These are phyloP conservation scores for Botryobasidium botryosum DNA, from an alignment of 768 basidiomycete genomes.

Conservation along the genomic window DNA sequence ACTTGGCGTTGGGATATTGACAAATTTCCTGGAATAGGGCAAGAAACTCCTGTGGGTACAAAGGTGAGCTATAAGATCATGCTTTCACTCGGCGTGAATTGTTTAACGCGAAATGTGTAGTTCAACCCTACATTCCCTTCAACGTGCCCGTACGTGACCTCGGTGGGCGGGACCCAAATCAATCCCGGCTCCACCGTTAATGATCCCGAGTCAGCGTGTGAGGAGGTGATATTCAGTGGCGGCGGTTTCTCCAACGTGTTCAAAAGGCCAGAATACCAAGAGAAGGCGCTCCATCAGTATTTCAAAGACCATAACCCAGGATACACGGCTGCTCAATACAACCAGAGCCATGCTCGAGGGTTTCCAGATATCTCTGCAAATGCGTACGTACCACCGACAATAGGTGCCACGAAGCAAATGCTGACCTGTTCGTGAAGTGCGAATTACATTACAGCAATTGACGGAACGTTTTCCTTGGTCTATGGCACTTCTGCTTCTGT, in stretches of 20 bases:
- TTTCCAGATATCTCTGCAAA: slow-evolving; percentile 10
- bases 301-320: slow-evolving; percentile 10
- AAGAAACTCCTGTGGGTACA: background rate
- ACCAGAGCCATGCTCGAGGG: slow-evolving; percentile 11
- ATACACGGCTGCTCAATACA: slow-evolving; percentile 11
- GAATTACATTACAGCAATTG: too few relatives aligned
- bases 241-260: slow-evolving; percentile 31
- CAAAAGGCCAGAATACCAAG: slow-evolving; percentile 21
- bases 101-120: background rate
- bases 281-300: slow-evolving; percentile 8
- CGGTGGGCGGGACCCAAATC: slow-evolving; percentile 25
- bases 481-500: slow-evolving; percentile 4
- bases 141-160: slow-evolving; percentile 28
- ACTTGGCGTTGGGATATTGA: background rate
- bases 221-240: slow-evolving; percentile 19
- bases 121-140: slow-evolving; percentile 30
- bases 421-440: too few relatives aligned
- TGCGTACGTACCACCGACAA: too few relatives aligned
- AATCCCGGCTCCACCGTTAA: slow-evolving; percentile 19
- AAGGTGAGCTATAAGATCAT: background rate
- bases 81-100: background rate
- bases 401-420: too few relatives aligned
- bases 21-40: background rate
- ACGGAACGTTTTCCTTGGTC: background rate
- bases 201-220: slow-evolving; percentile 24